A percentile compares a stretch with the other conserved stretches of the same genome.
Conservation (phyloP, 116 monocot genomes). For the Dioscorea cayenensis region DNA sequence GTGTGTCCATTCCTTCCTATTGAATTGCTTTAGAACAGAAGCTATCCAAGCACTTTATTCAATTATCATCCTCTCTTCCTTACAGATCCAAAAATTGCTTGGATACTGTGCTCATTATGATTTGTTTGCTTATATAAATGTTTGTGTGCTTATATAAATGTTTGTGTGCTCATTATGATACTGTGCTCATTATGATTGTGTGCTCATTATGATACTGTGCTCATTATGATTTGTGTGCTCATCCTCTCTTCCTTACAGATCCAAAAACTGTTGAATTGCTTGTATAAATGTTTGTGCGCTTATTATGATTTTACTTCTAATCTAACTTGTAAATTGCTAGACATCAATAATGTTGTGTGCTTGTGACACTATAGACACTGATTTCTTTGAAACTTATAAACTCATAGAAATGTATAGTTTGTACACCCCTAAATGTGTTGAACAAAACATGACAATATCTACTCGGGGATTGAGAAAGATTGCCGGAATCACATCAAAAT, state of each 20-base stretch:
- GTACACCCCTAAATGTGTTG: slow-evolving; percentile 23
- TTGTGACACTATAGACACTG: background rate
- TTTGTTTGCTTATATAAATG: no score
- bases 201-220: no score
- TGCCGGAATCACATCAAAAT: background rate
- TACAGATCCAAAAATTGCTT: slow-evolving; percentile 87
- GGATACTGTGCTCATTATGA: slow-evolving; percentile 86
- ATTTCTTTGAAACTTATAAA: slow-evolving; percentile 16
- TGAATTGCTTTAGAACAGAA: background rate
- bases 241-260: no score
- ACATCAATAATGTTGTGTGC: slow-evolving; percentile 82
- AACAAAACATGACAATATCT: background rate
- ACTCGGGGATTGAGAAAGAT: background rate
- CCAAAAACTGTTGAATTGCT: no score
- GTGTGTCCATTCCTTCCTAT: background rate
- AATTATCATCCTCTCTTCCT: background rate
- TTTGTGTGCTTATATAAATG: no score
- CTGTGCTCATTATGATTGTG: slow-evolving; percentile 92
- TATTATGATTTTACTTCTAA: no score
- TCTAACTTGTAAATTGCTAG: slow-evolving; percentile 27
- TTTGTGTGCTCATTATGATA: no score
- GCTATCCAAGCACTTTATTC: background rate
- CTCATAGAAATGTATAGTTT: slow-evolving; percentile 40
- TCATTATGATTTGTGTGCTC: no score
- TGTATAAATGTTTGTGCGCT: no score